Percentiles rank a stretch among this genome's conserved stretches.
Evolutionary conservation across 2,329 filamentous ascomycete genomes (phyloP).

Genomic region (Talaromyces albobiverticillius): DNA sequence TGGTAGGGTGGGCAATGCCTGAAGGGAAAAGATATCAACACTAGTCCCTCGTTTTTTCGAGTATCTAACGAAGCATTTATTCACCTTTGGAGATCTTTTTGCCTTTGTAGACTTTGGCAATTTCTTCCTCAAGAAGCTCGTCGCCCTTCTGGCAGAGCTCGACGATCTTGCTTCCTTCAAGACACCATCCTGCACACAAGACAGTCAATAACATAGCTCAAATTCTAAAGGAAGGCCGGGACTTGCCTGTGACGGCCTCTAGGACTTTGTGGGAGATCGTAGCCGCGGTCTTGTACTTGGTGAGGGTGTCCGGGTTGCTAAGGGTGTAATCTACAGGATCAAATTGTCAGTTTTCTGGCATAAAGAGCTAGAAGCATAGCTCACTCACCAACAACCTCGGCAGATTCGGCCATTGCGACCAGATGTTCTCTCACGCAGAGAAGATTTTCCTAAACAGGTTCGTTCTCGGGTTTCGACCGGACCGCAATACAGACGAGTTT

Average conservation of each 20-base stretch:
- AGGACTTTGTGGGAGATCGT: slow-evolving; percentile 95
- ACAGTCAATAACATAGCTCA: background rate
- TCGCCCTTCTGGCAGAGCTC: slow-evolving; percentile 94
- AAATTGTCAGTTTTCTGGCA: slow-evolving; percentile 8
- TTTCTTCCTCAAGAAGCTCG: slow-evolving; percentile 88
- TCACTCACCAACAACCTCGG: slow-evolving; percentile 43
- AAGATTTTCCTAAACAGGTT: background rate
- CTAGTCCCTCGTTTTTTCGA: slow-evolving; percentile 1
- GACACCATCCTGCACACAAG: slow-evolving; percentile 56
- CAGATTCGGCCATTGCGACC: slow-evolving; percentile 39
- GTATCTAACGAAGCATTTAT: slow-evolving; percentile 23
- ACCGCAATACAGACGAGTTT: no score
- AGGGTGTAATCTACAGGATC: slow-evolving; percentile 71
- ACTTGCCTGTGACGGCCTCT: slow-evolving; percentile 68
- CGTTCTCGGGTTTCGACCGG: no score
- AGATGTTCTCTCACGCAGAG: slow-evolving; percentile 6
- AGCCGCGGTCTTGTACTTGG: slow-evolving; percentile 98
- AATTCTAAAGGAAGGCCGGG: slow-evolving; percentile 9
- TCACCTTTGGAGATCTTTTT: slow-evolving; percentile 93
- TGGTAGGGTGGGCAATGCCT: slow-evolving; percentile 92
- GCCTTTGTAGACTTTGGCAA: slow-evolving; percentile 94
- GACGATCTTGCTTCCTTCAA: slow-evolving; percentile 87
- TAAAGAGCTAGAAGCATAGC: background rate
- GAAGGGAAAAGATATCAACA: slow-evolving; percentile 20
- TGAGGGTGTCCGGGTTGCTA: slow-evolving; percentile 89